phyloP scores from a whole-genome alignment of 306 rosid genomes.

The Vigna trinervia region DNA sequence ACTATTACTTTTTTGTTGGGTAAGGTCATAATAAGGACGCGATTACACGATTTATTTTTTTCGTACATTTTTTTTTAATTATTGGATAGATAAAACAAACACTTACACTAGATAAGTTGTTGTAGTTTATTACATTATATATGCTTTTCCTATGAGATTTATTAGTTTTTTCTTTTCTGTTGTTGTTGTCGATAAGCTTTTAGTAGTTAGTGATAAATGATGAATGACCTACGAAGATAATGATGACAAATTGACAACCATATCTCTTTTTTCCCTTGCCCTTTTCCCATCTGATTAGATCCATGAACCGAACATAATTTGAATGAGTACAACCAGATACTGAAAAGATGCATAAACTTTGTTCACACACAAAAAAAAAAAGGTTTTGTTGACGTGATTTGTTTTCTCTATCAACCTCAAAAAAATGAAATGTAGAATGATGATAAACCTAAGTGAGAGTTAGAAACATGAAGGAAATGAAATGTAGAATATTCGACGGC shows the following conservation, averaged over 20 bases:
- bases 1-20: background rate
- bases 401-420: too few species aligned
- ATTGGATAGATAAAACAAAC: background rate
- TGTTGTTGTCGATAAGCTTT: background rate
- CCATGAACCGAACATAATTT: conserved; percentile 6
- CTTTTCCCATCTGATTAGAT: conserved; percentile 36
- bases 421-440: too few species aligned
- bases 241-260: conserved; percentile 50
- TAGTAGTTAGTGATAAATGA: conserved; percentile 23
- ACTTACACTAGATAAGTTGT: background rate
- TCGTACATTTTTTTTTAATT: background rate
- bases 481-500: background rate
- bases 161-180: background rate
- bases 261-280: conserved; percentile 23
- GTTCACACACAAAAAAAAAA: background rate
- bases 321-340: background rate
- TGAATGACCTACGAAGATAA: conserved; percentile 32
- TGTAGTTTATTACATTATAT: conserved; percentile 1
- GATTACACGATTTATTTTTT: background rate
- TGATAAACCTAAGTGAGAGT: too few species aligned
- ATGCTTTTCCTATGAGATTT: conserved; percentile 4
- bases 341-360: background rate
- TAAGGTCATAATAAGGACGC: background rate
- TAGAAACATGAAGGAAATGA: too few species aligned
- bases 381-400: too few species aligned